Evolutionary conservation across 106 monocot species (phyloP).

Genomic region (Allium sativum): DNA sequence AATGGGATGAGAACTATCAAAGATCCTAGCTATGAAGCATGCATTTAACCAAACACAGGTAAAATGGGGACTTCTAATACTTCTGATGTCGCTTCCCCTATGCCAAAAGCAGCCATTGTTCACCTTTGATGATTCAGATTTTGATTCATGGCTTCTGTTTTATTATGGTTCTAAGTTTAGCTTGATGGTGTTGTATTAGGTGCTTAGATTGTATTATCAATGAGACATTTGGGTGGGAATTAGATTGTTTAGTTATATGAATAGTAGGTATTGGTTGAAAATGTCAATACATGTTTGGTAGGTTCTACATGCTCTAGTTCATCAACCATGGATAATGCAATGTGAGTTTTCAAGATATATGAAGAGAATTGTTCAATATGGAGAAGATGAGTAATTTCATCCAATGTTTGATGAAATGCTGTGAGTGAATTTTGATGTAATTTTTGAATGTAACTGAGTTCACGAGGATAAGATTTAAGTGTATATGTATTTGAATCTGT

Average conservation of each 20-base stretch:
- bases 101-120: conserved; percentile 1
- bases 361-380: too few relatives aligned
- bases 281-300: too few relatives aligned
- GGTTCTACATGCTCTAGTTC: too few relatives aligned
- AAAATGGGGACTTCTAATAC: conserved; percentile 37
- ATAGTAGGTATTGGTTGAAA: not conserved
- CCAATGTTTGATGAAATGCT: too few relatives aligned
- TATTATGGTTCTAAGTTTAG: not conserved
- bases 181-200: not conserved
- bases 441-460: too few relatives aligned
- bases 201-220: not conserved
- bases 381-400: too few relatives aligned
- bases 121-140: not conserved
- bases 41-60: conserved; percentile 29
- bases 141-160: not conserved
- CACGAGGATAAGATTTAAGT: too few relatives aligned
- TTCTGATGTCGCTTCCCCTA: conserved; percentile 9
- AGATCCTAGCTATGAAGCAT: conserved; percentile 85
- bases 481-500: too few relatives aligned
- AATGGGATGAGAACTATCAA: conserved; percentile 59
- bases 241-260: not conserved
- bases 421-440: too few relatives aligned
- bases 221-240: not conserved
- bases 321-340: too few relatives aligned
- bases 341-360: too few relatives aligned